Conservation (phyloP, 2,329 filamentous ascomycete genomes). For the Aspergillus thermomutatus region DNA sequence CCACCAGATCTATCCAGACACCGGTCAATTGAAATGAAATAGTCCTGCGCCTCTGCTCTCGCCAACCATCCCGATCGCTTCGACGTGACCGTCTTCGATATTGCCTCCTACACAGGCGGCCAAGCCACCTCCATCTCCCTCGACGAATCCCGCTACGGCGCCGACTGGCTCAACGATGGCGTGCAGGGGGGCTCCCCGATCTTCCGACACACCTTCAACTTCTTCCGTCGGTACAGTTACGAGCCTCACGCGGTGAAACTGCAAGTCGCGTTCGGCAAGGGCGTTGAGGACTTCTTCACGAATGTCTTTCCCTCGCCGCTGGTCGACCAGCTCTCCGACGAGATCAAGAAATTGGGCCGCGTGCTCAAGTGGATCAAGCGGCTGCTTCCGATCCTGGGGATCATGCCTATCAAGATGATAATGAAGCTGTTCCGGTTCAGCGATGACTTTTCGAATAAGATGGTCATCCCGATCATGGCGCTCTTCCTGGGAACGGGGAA, state of each 20-base stretch:
- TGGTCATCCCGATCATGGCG: constrained; percentile 69
- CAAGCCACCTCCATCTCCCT: constrained; percentile 58
- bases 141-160: constrained; percentile 55
- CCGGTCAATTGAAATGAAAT: neutral
- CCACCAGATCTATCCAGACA: neutral
- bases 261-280: constrained; percentile 60
- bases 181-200: constrained; percentile 60
- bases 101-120: constrained; percentile 57
- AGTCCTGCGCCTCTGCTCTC: constrained; percentile 65
- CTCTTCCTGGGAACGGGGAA: constrained; percentile 74
- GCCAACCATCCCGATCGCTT: constrained; percentile 64
- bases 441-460: constrained; percentile 66
- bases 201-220: constrained; percentile 61
- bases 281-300: constrained; percentile 56
- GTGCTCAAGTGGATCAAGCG: constrained; percentile 55
- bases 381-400: constrained; percentile 54
- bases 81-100: constrained; percentile 62
- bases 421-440: constrained; percentile 67
- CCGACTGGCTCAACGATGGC: constrained; percentile 60
- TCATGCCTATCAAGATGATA: constrained; percentile 61
- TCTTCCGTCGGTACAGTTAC: constrained; percentile 57
- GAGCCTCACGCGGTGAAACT: constrained; percentile 57
- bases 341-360: constrained; percentile 53
- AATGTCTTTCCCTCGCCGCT: constrained; percentile 59
- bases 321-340: constrained; percentile 52